Evolutionary conservation across 495 filamentous ascomycete genomes (phyloP).

Genomic region (Podospora conica): DNA sequence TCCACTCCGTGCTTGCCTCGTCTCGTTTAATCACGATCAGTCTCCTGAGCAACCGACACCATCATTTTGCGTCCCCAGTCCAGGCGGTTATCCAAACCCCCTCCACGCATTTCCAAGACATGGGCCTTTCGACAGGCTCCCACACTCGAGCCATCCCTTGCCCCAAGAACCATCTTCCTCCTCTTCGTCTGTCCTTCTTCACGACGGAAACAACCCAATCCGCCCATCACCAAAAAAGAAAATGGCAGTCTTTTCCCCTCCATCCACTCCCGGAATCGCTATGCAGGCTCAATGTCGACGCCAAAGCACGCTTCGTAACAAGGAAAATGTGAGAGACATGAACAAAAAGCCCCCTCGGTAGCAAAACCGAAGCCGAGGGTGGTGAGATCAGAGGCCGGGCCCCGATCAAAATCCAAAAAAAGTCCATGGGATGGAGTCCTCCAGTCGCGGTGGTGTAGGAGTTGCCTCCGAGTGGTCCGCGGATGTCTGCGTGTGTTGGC

Average conservation of each 20-base stretch:
- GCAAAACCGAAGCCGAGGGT: neutral
- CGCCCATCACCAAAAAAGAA: neutral
- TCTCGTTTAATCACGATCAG: neutral
- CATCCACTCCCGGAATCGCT: neutral
- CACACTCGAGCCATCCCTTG: neutral
- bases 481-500: neutral
- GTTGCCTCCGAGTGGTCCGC: conserved; percentile 18
- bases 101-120: neutral
- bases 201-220: neutral
- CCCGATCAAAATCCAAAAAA: neutral
- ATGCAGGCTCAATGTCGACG: neutral
- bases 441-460: conserved; percentile 3
- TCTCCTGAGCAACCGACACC: neutral
- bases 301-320: neutral
- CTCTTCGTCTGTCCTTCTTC: neutral
- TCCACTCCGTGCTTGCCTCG: neutral
- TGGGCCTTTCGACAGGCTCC: neutral
- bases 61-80: neutral
- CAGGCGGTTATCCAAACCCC: neutral
- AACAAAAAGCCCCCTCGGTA: neutral
- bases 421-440: neutral
- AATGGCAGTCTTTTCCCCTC: neutral
- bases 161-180: neutral
- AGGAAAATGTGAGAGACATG: neutral
- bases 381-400: neutral